Base-by-base conservation (phyloP, 352 stramenopile species). In the Globisporangium orthogonon region DNA sequence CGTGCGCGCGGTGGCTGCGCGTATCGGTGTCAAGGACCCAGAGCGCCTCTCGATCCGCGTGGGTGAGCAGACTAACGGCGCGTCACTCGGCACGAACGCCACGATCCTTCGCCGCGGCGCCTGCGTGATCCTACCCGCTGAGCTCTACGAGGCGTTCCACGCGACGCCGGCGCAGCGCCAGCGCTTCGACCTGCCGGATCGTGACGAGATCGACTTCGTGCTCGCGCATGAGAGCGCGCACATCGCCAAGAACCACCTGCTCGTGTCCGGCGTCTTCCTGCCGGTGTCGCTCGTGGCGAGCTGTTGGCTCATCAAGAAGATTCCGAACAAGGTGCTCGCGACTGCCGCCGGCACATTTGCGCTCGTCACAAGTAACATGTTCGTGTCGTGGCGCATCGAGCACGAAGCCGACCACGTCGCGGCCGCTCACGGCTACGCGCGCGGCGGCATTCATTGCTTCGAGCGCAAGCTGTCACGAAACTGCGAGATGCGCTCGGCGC, bases 91-190 rank as follows among this genome's bases (percentile, higher is more conserved):
- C 1, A 60, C 78, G 6, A 91, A 94, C 57, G 63, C 70, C 13
- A 86, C 76, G 6, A 78, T 88, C 52, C 54, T 61, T 7, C 62
- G 65, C 9, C 73, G 73, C 35, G 80, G 80, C 4, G 78, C 81
- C 0, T 89, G 75, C 56, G 71, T 94, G 35, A 73, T 90, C 39
- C 62, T 94, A n/a, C 81, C 83, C 3, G 67, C 83, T 30, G 76
- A 89, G 44, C 65, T 94, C n/a, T 94, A 94, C 61, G 74, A 89
- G n/a, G 83, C 81, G 5, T 94, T 88, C 67, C 76, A 88, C 61
- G 74, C 78, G 3, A 76, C 73, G 1, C 35, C 54, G 0, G 74
- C 78, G 43, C 37, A 82, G 48, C 71, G 77, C 33, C 53, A 64
- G 17, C 66, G 73, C 45, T 83, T 83, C 56, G 69, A 78, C 53